Evolutionary conservation across 176 grass and related monocot species (phyloP).

Genomic region (Microstegium vimineum): DNA sequence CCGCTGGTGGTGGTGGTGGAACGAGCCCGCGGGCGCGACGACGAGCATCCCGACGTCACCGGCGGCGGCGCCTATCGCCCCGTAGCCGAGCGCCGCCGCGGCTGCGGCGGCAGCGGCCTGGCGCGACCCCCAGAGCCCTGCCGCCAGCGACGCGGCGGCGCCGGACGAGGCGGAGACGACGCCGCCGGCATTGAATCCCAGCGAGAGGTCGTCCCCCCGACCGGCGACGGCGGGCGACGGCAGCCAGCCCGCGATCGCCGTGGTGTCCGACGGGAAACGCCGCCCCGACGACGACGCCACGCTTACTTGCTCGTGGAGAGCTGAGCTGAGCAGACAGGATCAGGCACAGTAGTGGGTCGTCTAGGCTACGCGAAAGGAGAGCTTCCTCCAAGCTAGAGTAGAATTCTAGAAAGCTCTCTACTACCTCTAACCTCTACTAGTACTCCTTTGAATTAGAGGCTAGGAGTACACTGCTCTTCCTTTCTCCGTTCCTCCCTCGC

Average conservation of each 20-base stretch:
- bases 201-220: constrained; percentile 76
- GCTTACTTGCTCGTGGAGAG: not conserved
- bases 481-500: not conserved
- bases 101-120: not conserved
- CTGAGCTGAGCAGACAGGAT: constrained; percentile 4
- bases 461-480: not conserved
- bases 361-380: not conserved
- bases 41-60: constrained; percentile 70
- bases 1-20: constrained; percentile 45
- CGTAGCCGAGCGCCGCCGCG: constrained; percentile 49
- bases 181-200: constrained; percentile 88
- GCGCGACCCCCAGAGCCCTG: constrained; percentile 47
- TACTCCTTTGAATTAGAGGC: not conserved
- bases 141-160: not conserved
- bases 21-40: constrained; percentile 49
- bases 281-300: constrained; percentile 70
- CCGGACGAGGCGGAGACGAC: not conserved
- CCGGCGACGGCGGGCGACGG: constrained; percentile 41
- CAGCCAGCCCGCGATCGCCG: constrained; percentile 78
- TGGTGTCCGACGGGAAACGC: constrained; percentile 79
- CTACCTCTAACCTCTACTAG: constrained; percentile 7
- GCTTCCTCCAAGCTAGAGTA: constrained; percentile 1
- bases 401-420: no score
- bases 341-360: not conserved
- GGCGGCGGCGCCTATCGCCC: constrained; percentile 42